Conservation (phyloP, 139 green algal genomes). For the Astrephomene gubernaculifera region DNA sequence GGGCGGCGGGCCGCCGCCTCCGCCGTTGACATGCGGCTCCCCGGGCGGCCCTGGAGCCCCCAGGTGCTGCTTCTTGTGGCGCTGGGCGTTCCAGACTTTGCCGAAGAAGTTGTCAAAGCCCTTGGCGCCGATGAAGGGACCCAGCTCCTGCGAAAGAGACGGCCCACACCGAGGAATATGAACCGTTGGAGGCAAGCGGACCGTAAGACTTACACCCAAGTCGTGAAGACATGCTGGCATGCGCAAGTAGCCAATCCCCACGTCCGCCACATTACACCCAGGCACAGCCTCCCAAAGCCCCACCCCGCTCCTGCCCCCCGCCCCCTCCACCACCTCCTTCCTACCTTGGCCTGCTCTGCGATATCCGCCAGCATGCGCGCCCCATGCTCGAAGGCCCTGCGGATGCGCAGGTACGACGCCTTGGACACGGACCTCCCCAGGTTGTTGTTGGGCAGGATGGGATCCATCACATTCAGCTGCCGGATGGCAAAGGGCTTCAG, state of each 20-base stretch:
- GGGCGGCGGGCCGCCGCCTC: neutral
- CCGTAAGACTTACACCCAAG: too few species aligned
- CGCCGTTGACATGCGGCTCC: neutral
- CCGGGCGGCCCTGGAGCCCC: neutral
- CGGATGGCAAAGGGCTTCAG: constrained; percentile 50
- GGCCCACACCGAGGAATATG: too few species aligned
- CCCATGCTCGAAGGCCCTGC: constrained; percentile 79
- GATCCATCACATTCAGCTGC: constrained; percentile 94
- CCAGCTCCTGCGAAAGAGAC: constrained; percentile 18
- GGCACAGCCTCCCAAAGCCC: too few species aligned
- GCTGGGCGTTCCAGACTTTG: constrained; percentile 76
- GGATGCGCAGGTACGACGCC: constrained; percentile 84
- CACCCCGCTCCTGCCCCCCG: too few species aligned
- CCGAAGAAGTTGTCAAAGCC: constrained; percentile 74
- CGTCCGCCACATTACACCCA: too few species aligned
- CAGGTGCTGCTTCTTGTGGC: constrained; percentile 20
- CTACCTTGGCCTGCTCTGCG: constrained; percentile 34
- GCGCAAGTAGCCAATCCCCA: too few species aligned
- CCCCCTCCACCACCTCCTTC: too few species aligned
- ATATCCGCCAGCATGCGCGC: constrained; percentile 62
- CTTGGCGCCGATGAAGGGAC: constrained; percentile 39
- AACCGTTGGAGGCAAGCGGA: too few species aligned
- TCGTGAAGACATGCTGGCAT: too few species aligned
- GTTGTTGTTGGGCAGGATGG: constrained; percentile 95
- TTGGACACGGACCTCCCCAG: constrained; percentile 90